Percentiles rank a stretch among this genome's conserved stretches.
phyloP scores from a whole-genome alignment of 768 basidiomycete species.

The Kwoniella europaea region DNA sequence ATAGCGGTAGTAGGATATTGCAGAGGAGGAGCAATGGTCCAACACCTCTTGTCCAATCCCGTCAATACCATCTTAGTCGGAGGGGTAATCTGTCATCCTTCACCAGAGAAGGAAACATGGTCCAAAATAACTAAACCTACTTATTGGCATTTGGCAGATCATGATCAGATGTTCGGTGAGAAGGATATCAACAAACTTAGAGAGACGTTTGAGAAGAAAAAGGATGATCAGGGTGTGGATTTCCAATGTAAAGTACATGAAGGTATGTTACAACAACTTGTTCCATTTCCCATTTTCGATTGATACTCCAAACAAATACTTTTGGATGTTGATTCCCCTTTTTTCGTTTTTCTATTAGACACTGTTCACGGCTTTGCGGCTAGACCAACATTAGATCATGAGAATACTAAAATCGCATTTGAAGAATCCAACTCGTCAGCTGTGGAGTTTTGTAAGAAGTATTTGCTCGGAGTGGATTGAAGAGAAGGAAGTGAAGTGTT shows the following conservation, averaged over 20 bases:
- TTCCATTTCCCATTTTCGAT: too few relatives aligned
- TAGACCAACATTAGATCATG: conserved; percentile 64
- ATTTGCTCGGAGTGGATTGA: conserved; percentile 38
- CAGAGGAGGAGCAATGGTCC: conserved; percentile 40
- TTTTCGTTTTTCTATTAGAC: conserved; percentile 50
- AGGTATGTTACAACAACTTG: conserved; percentile 22
- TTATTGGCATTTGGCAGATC: conserved; percentile 35
- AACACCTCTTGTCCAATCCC: conserved; percentile 29
- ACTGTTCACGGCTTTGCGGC: conserved; percentile 69
- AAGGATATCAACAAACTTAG: conserved; percentile 32
- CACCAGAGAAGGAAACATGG: conserved; percentile 24
- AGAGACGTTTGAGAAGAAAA: conserved; percentile 29
- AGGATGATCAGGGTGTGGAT: conserved; percentile 17
- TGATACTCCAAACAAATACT: too few relatives aligned
- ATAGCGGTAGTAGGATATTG: conserved; percentile 43
- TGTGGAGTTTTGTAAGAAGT: conserved; percentile 62
- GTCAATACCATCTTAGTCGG: conserved; percentile 7
- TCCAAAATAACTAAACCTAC: conserved; percentile 28
- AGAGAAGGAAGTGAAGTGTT: not conserved
- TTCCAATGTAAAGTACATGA: conserved; percentile 28
- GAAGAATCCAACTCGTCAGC: conserved; percentile 64
- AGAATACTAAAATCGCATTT: conserved; percentile 66
- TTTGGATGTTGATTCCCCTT: not conserved
- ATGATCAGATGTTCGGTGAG: conserved; percentile 38
- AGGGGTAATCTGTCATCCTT: conserved; percentile 44